Percentiles rank a stretch among this genome's conserved stretches.
phyloP scores from a whole-genome alignment of 306 rosid species.

The Parietaria judaica region DNA sequence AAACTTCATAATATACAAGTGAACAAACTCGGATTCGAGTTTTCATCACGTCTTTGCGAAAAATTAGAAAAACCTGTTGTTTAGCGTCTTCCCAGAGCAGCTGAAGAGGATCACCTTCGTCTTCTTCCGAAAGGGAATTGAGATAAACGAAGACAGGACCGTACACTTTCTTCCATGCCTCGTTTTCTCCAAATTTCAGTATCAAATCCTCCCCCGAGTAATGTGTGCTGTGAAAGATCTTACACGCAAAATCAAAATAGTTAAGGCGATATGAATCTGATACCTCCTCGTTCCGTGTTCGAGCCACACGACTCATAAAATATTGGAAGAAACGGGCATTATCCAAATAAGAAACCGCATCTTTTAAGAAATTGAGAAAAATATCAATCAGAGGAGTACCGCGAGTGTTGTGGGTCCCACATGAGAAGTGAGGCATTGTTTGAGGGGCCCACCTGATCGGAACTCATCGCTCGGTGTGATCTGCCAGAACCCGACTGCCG shows the following conservation, averaged over 20 bases:
- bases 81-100: constrained; percentile 76
- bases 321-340: background rate
- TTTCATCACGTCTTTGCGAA: background rate
- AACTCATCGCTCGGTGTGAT: constrained; percentile 67
- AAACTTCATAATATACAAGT: background rate
- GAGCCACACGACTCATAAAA: background rate
- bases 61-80: constrained; percentile 39
- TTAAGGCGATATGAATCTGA: background rate
- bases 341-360: background rate
- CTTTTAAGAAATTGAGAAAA: background rate
- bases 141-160: constrained; percentile 76
- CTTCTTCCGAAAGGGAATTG: constrained; percentile 36
- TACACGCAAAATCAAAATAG: constrained; percentile 11
- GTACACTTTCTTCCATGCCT: constrained; percentile 86
- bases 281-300: too few species aligned
- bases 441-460: constrained; percentile 81
- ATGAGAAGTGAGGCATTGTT: constrained; percentile 74
- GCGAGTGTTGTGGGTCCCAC: constrained; percentile 85
- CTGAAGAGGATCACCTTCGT: constrained; percentile 21
- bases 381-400: constrained; percentile 13
- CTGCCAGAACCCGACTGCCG: constrained; percentile 59
- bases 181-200: constrained; percentile 44
- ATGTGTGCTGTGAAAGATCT: constrained; percentile 87
- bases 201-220: constrained; percentile 77
- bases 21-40: background rate